Conservation (phyloP, 257 asterid species). For the Oldenlandia corymbosa region DNA sequence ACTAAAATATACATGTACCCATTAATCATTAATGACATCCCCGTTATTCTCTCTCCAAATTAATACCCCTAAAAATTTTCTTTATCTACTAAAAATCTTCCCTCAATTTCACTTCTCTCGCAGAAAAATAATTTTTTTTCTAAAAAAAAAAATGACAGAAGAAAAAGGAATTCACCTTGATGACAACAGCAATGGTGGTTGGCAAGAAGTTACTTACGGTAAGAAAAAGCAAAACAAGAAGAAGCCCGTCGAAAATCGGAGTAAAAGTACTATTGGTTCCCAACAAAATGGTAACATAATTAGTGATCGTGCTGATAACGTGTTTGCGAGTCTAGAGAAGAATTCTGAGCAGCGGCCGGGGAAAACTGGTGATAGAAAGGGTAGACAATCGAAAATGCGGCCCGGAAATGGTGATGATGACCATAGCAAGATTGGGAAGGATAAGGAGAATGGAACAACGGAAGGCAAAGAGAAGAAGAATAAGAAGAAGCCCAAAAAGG, state of each 20-base stretch:
- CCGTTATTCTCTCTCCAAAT: constrained; percentile 6
- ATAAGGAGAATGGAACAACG: constrained; percentile 30
- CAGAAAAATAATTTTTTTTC: constrained; percentile 15
- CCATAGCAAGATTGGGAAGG: constrained; percentile 26
- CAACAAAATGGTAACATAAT: not conserved
- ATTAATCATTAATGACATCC: not conserved
- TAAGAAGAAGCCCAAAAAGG: constrained; percentile 45
- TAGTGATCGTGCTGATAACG: not conserved
- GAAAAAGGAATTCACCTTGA: not conserved
- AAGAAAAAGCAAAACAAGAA: constrained; percentile 42
- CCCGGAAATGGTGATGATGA: constrained; percentile 26
- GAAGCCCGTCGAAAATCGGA: constrained; percentile 18
- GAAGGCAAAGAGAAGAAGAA: constrained; percentile 57
- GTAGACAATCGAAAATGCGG: constrained; percentile 23
- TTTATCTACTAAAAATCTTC: constrained; percentile 1
- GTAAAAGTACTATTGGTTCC: not conserved
- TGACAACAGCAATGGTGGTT: constrained; percentile 23
- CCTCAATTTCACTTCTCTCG: not conserved
- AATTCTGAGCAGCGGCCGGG: constrained; percentile 2
- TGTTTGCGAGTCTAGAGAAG: constrained; percentile 11
- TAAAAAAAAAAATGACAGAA: constrained; percentile 17
- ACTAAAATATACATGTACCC: not conserved
- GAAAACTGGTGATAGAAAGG: constrained; percentile 3
- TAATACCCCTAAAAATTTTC: not conserved
- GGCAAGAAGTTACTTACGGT: constrained; percentile 36